Evolutionary conservation across 768 basidiomycete genomes (phyloP).

Genomic region (Russula sp.): DNA sequence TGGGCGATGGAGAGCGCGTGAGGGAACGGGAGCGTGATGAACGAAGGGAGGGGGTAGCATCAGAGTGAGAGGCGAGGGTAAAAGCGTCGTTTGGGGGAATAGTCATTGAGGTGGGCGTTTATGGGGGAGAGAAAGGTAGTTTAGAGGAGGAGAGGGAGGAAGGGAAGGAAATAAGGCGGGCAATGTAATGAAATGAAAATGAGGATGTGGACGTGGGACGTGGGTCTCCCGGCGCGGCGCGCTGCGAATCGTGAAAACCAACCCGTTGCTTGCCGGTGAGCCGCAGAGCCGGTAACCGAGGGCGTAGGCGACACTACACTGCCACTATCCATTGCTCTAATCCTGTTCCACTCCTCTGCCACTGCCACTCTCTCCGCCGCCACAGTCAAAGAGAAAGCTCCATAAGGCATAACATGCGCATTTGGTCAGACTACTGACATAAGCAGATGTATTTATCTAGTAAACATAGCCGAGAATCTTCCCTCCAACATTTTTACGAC

Average conservation of each 20-base stretch:
- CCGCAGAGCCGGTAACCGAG: background rate
- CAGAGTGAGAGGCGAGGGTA: conserved; percentile 22
- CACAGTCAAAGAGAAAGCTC: no score
- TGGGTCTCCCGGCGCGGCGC: no score
- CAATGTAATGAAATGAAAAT: background rate
- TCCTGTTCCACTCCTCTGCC: no score
- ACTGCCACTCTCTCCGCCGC: no score
- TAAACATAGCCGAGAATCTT: conserved; percentile 93
- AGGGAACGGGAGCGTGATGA: conserved; percentile 24
- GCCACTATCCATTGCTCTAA: background rate
- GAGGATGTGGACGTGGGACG: background rate
- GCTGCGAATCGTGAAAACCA: no score
- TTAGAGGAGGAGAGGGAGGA: background rate
- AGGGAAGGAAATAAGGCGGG: no score
- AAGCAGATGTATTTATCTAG: conserved; percentile 36
- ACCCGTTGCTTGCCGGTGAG: background rate
- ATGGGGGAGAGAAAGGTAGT: background rate
- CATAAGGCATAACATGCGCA: background rate
- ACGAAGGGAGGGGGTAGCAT: conserved; percentile 21
- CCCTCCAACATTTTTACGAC: conserved; percentile 96
- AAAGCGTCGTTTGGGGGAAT: conserved; percentile 24
- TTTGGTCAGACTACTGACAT: background rate
- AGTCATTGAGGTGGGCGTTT: conserved; percentile 7
- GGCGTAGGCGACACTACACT: background rate
- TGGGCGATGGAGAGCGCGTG: conserved; percentile 25